These are phyloP conservation scores for Fusarium burgessii DNA, from an alignment of 2,329 filamentous ascomycete species.

Conservation along the genomic window DNA sequence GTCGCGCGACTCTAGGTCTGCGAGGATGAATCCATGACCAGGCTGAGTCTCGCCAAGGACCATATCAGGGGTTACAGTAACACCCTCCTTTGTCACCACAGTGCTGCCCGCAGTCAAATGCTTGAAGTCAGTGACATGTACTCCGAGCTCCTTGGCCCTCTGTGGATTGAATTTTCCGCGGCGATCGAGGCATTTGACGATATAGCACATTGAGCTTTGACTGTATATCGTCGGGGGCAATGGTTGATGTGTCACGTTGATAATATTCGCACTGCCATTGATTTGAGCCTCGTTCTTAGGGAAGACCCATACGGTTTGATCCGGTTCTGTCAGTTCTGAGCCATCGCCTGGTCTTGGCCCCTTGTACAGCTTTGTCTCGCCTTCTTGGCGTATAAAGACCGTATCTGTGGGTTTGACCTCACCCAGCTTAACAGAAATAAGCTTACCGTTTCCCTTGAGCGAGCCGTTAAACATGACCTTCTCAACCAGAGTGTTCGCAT, in stretches of 20 bases:
- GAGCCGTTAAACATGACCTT: slow-evolving; percentile 53
- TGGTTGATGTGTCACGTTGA: slow-evolving; percentile 40
- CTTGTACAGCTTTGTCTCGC: slow-evolving; percentile 75
- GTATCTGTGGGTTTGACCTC: slow-evolving; percentile 48
- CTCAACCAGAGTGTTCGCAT: slow-evolving; percentile 51
- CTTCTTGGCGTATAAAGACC: slow-evolving; percentile 71
- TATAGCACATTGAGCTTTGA: slow-evolving; percentile 82
- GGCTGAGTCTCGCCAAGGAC: slow-evolving; percentile 76
- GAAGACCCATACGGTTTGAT: slow-evolving; percentile 48
- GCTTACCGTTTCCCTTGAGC: slow-evolving; percentile 38
- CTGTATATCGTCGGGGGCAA: slow-evolving; percentile 78
- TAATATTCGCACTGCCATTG: slow-evolving; percentile 15
- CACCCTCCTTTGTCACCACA: slow-evolving; percentile 73
- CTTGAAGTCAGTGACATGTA: slow-evolving; percentile 69
- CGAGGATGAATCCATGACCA: slow-evolving; percentile 80
- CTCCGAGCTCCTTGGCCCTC: slow-evolving; percentile 73
- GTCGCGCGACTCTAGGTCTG: slow-evolving; percentile 79
- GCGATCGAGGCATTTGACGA: slow-evolving; percentile 80
- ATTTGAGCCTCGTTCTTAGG: slow-evolving; percentile 28
- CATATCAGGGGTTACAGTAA: slow-evolving; percentile 84
- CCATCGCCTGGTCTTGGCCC: slow-evolving; percentile 63
- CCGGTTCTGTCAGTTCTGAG: slow-evolving; percentile 28
- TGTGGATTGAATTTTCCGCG: slow-evolving; percentile 83
- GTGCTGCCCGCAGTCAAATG: slow-evolving; percentile 71
- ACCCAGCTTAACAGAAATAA: slow-evolving; percentile 45